Base-by-base conservation (phyloP, 495 filamentous ascomycete genomes). In the Parachaetomium inaequale region DNA sequence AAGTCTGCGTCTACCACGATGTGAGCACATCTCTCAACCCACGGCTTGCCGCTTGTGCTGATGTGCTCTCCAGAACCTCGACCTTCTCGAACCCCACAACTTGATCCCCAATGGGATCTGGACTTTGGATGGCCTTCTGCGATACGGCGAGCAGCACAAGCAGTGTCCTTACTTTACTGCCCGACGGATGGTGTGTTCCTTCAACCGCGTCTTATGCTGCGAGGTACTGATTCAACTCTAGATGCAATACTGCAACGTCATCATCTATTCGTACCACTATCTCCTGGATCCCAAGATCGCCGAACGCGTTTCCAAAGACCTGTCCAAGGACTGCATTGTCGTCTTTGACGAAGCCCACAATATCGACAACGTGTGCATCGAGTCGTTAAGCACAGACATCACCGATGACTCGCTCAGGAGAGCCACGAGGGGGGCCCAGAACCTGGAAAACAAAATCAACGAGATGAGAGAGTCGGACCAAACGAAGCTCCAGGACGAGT, bases 271-370 rank as follows among this genome's bases (percentile, higher is more conserved):
- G 10, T 99, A 98, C 70, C 94, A 99, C 75, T 99, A 98, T 69
- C 85, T 99, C 5, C 82, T 99, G 2, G 94, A 99, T 70, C 94
- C 94, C 10, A 98, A 99, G 76, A 99, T 99, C 67, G 93, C 94
- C 25, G 94, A 99, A 72, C 82, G 94, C 54, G 94, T 99, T 3
- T 98, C 95, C 1, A 91, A 89, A 72, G 93, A 99, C 68, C 82
- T 99, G 7, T 96, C 94, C 7, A 98, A 96, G 63, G 94, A 99
- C 72, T 96, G 92, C 70, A 99, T 99, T 29, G 90, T 99, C 17
- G 95, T 99, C 15, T 99, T 99, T 66, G 94, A 99, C 70, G 94
- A 99, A 68, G 94, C 94, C 21, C 94, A 99, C 75, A 99, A 99
- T 64, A 99, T 99, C 67, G 94, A 99, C 80, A 99, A 99, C 73